A percentile compares a stretch with the other conserved stretches of the same genome.
Evolutionary conservation across 805 yeast genomes (phyloP).

Genomic region (Yarrowia sp.): DNA sequence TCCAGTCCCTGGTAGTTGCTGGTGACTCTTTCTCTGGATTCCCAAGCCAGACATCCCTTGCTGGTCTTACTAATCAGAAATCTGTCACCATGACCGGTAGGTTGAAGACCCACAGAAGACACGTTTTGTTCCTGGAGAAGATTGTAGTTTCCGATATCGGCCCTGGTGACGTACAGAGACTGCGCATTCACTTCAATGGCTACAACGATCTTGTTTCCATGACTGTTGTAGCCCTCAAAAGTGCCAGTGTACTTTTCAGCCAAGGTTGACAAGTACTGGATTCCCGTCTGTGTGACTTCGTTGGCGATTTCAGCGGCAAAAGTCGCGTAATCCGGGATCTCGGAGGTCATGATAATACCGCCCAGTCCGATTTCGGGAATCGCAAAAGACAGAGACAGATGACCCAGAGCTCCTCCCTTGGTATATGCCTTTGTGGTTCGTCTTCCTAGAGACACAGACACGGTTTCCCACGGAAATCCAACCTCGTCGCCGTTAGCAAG

Average conservation of each 20-base stretch:
- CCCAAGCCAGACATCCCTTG: conserved; percentile 18
- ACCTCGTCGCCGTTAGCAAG: conserved; percentile 20
- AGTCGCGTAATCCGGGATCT: conserved; percentile 14
- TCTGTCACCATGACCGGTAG: conserved; percentile 1
- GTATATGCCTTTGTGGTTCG: conserved; percentile 31
- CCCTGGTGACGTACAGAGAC: conserved; percentile 17
- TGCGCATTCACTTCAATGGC: conserved; percentile 1
- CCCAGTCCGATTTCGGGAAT: conserved; percentile 25
- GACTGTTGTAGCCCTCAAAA: neutral
- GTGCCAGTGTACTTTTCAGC: conserved; percentile 24
- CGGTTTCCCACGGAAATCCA: conserved; percentile 29
- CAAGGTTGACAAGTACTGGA: neutral
- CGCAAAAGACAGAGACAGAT: conserved; percentile 17
- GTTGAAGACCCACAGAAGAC: conserved; percentile 7
- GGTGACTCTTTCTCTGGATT: conserved; percentile 7
- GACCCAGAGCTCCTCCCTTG: conserved; percentile 26
- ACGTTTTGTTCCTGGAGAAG: conserved; percentile 1
- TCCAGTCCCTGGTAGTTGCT: conserved; percentile 20
- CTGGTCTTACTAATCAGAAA: neutral
- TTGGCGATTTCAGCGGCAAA: conserved; percentile 6
- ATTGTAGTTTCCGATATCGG: neutral
- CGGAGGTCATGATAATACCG: conserved; percentile 21
- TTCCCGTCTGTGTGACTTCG: conserved; percentile 4
- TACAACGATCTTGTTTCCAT: neutral
- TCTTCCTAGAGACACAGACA: conserved; percentile 18